Conservation (phyloP, 2,329 filamentous ascomycete genomes). For the Gaeumannomyces tritici region DNA sequence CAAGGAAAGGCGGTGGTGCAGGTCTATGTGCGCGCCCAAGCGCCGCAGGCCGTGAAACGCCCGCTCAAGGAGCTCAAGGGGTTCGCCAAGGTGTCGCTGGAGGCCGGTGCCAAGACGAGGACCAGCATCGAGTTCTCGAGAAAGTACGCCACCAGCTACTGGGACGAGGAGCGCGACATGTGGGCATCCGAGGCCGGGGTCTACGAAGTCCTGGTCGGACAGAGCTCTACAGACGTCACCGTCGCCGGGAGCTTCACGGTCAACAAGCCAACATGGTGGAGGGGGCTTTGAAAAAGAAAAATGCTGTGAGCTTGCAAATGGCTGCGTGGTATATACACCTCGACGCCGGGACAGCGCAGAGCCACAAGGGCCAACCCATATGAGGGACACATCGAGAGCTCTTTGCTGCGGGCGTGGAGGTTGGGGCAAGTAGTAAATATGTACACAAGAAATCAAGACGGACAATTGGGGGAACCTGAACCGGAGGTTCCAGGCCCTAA, state of each 20-base stretch:
- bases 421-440: neutral
- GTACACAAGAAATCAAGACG: neutral
- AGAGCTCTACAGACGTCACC: neutral
- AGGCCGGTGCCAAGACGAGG: neutral
- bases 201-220: conserved; percentile 5
- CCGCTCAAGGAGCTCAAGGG: conserved; percentile 44
- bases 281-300: neutral
- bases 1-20: conserved; percentile 46
- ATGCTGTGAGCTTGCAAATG: neutral
- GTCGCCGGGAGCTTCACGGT: neutral
- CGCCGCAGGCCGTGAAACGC: conserved; percentile 37
- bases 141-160: conserved; percentile 5
- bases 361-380: too few species aligned
- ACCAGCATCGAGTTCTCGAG: neutral
- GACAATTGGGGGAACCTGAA: neutral
- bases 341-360: neutral
- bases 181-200: conserved; percentile 5
- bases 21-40: conserved; percentile 37
- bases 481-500: neutral
- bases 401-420: neutral
- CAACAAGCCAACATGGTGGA: neutral
- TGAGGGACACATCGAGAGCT: neutral
- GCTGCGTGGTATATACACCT: neutral
- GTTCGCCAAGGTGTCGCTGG: conserved; percentile 44
- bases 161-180: conserved; percentile 4